Evolutionary conservation across 768 basidiomycete species (phyloP), one percentile per base, ranked within the genome.

Genomic region (Pisolithus tinctorius): DNA sequence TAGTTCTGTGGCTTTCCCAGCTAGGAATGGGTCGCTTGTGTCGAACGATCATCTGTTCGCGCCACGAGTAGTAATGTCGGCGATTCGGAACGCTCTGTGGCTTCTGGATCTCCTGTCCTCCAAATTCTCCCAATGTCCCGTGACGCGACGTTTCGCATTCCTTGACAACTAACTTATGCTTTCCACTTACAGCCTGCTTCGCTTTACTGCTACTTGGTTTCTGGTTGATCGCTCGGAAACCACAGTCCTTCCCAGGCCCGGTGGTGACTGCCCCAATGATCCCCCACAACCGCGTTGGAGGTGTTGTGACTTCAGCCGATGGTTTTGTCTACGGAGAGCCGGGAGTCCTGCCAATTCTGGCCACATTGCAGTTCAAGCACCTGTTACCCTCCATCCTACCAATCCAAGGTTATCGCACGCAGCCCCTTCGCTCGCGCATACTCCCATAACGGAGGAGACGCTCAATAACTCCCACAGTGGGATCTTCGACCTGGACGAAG

Each of bases 151-250:
- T 14, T 29, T 7, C 20, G 20, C 20, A 20, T 7, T 37, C 8
- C 17, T 23, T 20, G 30, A 37, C 10, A 34, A 17, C 47, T 31
- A 17, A 47, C 27, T 14, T 34, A 8, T 0, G 7, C 36, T 40
- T 49, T 16, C 39, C 20, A 9, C 40, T 36, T 14, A 17, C 47
- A 67, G 65, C 57, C 10, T 63, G 62, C 38, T 54, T 67, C 16
- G 23, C 58, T 25, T 36, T 57, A 13, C 56, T 67, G 27, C 38
- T 66, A 47, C 44, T 57, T 23, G 66, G 65, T 17, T 66, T 67
- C 56, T 64, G 55, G 49, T 38, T 59, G 47, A 66, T 67, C 47
- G 58, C 58, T 42, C 58, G 46, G 45, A 55, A 43, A 42, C 43
- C 45, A 5, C 49, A 43, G 31, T 17, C 38, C 45, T 46, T 10